phyloP scores from a whole-genome alignment of 495 filamentous ascomycete genomes.

The Lasiosphaeria ovina region DNA sequence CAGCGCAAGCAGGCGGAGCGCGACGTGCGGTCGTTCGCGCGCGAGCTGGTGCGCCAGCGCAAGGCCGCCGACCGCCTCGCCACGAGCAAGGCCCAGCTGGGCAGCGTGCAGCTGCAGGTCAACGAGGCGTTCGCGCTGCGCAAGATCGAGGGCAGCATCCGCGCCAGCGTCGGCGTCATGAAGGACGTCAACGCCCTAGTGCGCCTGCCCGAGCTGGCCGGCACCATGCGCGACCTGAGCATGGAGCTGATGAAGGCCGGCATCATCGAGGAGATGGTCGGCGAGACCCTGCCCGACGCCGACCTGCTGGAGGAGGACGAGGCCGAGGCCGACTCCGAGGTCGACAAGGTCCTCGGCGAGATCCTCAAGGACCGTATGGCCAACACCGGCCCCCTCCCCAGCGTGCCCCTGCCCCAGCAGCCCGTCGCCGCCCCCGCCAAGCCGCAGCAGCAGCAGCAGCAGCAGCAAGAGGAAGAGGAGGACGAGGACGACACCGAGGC shows the following conservation, averaged over 20 bases:
- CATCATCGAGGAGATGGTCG: conserved; percentile 97
- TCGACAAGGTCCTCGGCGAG: conserved; percentile 89
- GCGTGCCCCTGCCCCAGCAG: conserved; percentile 56
- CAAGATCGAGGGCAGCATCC: conserved; percentile 93
- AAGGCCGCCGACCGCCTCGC: conserved; percentile 68
- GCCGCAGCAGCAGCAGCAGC: conserved; percentile 54
- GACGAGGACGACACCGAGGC: conserved; percentile 83
- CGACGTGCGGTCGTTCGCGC: conserved; percentile 82
- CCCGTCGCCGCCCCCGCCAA: conserved; percentile 36
- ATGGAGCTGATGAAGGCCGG: conserved; percentile 89
- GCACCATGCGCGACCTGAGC: conserved; percentile 86
- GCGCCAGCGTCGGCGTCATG: conserved; percentile 88
- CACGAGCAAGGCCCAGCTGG: conserved; percentile 87
- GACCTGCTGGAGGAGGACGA: conserved; percentile 64
- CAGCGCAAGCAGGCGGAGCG: conserved; percentile 70
- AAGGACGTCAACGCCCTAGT: conserved; percentile 90
- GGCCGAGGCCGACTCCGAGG: conserved; percentile 86
- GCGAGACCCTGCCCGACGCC: conserved; percentile 72
- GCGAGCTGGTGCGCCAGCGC: conserved; percentile 80
- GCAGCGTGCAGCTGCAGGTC: conserved; percentile 96
- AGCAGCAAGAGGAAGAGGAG: conserved; percentile 65
- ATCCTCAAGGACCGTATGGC: conserved; percentile 79
- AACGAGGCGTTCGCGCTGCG: conserved; percentile 93
- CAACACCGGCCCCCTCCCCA: conserved; percentile 58
- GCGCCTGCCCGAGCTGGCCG: conserved; percentile 78